A percentile compares a stretch with the other conserved stretches of the same genome.
These are phyloP conservation scores for Dissophora ornata DNA, from an alignment of 192 early-diverging fungal genomes.

Conservation along the genomic window DNA sequence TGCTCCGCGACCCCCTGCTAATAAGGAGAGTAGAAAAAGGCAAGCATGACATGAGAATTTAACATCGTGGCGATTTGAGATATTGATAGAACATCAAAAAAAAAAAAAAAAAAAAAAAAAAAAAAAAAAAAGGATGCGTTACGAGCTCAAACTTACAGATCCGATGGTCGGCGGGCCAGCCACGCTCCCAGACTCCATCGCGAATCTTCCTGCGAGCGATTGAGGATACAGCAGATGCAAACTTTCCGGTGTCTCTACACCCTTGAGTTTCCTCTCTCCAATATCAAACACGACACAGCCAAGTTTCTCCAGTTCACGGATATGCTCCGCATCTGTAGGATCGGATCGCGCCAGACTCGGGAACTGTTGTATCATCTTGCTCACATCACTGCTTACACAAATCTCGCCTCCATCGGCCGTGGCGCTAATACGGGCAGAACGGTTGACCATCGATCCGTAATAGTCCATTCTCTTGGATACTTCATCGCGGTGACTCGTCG, in stretches of 20 bases:
- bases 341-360: slow-evolving; percentile 13
- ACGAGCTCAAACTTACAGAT: slow-evolving; percentile 16
- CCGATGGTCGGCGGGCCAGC: slow-evolving; percentile 12
- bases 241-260: slow-evolving; percentile 88
- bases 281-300: slow-evolving; percentile 77
- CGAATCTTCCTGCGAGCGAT: slow-evolving; percentile 19
- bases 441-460: slow-evolving; percentile 94
- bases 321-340: slow-evolving; percentile 30
- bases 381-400: slow-evolving; percentile 85
- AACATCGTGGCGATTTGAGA: not conserved
- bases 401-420: slow-evolving; percentile 94
- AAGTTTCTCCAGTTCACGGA: slow-evolving; percentile 67
- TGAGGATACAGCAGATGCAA: slow-evolving; percentile 68
- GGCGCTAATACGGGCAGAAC: slow-evolving; percentile 82
- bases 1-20: slow-evolving; percentile 21
- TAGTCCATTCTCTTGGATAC: slow-evolving; percentile 96
- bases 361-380: slow-evolving; percentile 34
- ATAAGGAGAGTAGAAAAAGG: not conserved
- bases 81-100: not conserved
- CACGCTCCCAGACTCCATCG: slow-evolving; percentile 21
- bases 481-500: slow-evolving; percentile 87
- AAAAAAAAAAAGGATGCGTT: not conserved
- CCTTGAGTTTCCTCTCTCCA: slow-evolving; percentile 89
- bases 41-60: not conserved
- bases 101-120: not conserved